Evolutionary conservation across 2,329 filamentous ascomycete genomes (phyloP).

Genomic region (Periconia sp.): DNA sequence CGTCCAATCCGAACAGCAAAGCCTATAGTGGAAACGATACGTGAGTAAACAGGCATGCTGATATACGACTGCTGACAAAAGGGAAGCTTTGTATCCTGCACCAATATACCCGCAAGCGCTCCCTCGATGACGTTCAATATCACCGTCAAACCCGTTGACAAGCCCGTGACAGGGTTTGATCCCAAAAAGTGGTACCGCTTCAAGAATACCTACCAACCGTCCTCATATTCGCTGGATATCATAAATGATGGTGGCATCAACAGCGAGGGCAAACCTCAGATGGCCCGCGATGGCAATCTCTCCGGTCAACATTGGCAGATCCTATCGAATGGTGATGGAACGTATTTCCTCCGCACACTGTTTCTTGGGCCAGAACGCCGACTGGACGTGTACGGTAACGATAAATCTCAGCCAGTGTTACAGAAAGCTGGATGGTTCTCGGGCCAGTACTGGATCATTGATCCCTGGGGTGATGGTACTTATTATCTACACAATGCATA

Average conservation of each 20-base stretch:
- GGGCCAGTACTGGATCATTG: slow-evolving; percentile 25
- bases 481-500: slow-evolving; percentile 27
- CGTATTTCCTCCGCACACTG: slow-evolving; percentile 22
- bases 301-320: slow-evolving; percentile 34
- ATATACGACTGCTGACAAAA: too few relatives aligned
- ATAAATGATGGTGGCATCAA: slow-evolving; percentile 25
- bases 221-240: slow-evolving; percentile 25
- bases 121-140: slow-evolving; percentile 27
- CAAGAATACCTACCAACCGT: slow-evolving; percentile 22
- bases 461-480: slow-evolving; percentile 27
- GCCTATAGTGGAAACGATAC: slow-evolving; percentile 23
- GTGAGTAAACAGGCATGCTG: too few relatives aligned
- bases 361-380: slow-evolving; percentile 25
- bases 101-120: slow-evolving; percentile 18
- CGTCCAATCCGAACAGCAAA: slow-evolving; percentile 24
- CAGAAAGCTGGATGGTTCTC: slow-evolving; percentile 10
- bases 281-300: slow-evolving; percentile 22
- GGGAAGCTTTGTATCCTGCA: slow-evolving; percentile 19
- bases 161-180: slow-evolving; percentile 17
- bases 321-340: slow-evolving; percentile 19
- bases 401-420: slow-evolving; percentile 28
- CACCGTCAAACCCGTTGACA: slow-evolving; percentile 19
- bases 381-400: slow-evolving; percentile 21
- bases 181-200: slow-evolving; percentile 27
- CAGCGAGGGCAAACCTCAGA: slow-evolving; percentile 19